Evolutionary conservation across 441 rosid genomes (phyloP).

Genomic region (Populus tomentosa): DNA sequence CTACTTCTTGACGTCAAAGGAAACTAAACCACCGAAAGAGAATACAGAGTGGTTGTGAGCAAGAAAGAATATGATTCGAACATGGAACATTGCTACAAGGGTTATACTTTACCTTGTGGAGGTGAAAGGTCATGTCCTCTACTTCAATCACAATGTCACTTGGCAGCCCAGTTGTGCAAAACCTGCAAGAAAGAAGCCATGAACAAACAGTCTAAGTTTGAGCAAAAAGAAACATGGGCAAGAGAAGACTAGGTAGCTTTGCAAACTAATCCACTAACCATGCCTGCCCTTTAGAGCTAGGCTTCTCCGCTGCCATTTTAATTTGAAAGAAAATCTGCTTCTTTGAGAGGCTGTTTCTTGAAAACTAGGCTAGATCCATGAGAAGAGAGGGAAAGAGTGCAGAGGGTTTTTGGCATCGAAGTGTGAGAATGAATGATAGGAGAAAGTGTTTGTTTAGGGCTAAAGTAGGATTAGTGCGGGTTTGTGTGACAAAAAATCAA

Average conservation of each 20-base stretch:
- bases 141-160: conserved; percentile 88
- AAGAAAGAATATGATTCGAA: not conserved
- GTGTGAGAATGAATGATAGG: not conserved
- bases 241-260: not conserved
- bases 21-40: conserved; percentile 50
- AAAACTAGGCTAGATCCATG: conserved; percentile 33
- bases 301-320: conserved; percentile 65
- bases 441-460: not conserved
- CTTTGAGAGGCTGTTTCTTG: not conserved
- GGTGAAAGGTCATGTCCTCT: conserved; percentile 92
- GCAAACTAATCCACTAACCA: conserved; percentile 40
- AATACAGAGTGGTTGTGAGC: not conserved
- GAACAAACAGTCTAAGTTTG: not conserved
- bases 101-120: conserved; percentile 67
- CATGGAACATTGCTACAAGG: not conserved
- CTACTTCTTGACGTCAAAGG: conserved; percentile 93
- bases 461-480: not conserved
- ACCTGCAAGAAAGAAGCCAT: conserved; percentile 43
- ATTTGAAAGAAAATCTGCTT: not conserved
- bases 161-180: conserved; percentile 90
- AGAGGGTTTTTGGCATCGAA: no score
- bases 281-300: conserved; percentile 80
- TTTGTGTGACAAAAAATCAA: not conserved
- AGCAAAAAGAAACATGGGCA: not conserved
- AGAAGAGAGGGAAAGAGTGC: not conserved